Base-by-base conservation (phyloP, 768 basidiomycete genomes). In the Tricholoma hemisulphureum region DNA sequence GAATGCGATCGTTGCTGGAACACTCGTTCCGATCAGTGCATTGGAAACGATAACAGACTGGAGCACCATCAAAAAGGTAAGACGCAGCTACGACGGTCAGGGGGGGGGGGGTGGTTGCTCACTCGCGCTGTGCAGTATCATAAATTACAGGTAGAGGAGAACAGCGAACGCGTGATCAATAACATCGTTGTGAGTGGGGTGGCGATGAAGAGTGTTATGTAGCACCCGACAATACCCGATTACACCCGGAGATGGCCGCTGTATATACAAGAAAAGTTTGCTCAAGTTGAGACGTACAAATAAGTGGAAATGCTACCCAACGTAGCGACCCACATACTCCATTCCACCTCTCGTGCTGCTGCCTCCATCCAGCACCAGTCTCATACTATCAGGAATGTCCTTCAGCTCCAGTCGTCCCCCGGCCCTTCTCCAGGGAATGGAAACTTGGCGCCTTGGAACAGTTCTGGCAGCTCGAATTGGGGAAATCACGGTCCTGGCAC, bases 161-260 rank as follows among this genome's bases (percentile, higher is more conserved):
- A 71, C 6, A 65, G 69, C 0, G 68, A 69, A 26, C 73, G 58
- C 0, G 68, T 76, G 14, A 73, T 91, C 10, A 83, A 90, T 64
- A 80, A 84, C 57, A 83, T 94, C 29, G 88, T 90, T 6, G 74
- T 82, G n/a, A 92, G 88, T 59, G 78, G 84, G 8, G 89, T 93
- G 5, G 92, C 92, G 46, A 87, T 87, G 83, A 95, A 94, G 73
- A 84, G 77, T 50, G 89, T 93, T 61, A 46, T 51, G 4, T 20
- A 53, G 11, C 10, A 11, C 24, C 52, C 52, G 52, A 28, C 14
- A 26, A 53, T 21, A 31, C 24, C 53, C 53, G 53, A n/a, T 8
- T 24, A 5, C n/a, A 28, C 53, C 53, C 53, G 53, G 28, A 26
- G 16, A 26, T 24, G n/a, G 2, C 51, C 51, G 51, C 23, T 24